Evolutionary conservation across 129 eudicot genomes (phyloP).

Genomic region (Flaveria linearis): DNA sequence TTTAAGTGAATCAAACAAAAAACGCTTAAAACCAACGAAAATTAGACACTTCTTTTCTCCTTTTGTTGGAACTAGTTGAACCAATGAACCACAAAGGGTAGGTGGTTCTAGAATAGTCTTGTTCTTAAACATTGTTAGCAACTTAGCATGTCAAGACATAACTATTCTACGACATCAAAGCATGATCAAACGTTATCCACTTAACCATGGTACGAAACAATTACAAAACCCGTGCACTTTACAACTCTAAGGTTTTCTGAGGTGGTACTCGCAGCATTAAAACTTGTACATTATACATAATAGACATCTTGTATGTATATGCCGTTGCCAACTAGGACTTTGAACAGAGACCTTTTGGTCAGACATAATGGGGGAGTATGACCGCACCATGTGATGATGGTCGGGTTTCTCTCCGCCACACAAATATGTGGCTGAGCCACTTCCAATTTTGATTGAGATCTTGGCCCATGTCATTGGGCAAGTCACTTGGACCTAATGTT

Average conservation of each 20-base stretch:
- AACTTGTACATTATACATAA: conserved; percentile 5
- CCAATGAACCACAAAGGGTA: background rate
- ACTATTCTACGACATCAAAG: background rate
- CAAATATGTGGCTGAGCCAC: conserved; percentile 44
- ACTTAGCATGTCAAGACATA: background rate
- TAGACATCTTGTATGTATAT: conserved; percentile 15
- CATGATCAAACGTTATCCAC: background rate
- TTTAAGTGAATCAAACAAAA: background rate
- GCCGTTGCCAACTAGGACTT: conserved; percentile 27
- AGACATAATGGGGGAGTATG: conserved; percentile 22
- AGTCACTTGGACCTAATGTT: conserved; percentile 19
- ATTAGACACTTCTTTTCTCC: background rate
- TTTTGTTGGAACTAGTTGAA: background rate
- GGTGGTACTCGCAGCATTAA: background rate
- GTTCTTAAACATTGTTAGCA: background rate
- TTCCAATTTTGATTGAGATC: conserved; percentile 25
- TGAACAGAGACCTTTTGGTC: conserved; percentile 29
- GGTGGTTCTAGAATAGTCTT: no score
- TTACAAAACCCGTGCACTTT: background rate
- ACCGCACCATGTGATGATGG: conserved; percentile 31
- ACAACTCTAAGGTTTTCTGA: background rate
- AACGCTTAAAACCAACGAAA: no score
- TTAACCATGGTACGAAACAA: background rate
- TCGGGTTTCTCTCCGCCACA: conserved; percentile 46
- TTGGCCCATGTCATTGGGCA: conserved; percentile 37